Percentiles rank a stretch among this genome's conserved stretches.
These are phyloP conservation scores for Aspergillus saccharolyticus DNA, from an alignment of 495 filamentous ascomycete genomes.

Conservation along the genomic window DNA sequence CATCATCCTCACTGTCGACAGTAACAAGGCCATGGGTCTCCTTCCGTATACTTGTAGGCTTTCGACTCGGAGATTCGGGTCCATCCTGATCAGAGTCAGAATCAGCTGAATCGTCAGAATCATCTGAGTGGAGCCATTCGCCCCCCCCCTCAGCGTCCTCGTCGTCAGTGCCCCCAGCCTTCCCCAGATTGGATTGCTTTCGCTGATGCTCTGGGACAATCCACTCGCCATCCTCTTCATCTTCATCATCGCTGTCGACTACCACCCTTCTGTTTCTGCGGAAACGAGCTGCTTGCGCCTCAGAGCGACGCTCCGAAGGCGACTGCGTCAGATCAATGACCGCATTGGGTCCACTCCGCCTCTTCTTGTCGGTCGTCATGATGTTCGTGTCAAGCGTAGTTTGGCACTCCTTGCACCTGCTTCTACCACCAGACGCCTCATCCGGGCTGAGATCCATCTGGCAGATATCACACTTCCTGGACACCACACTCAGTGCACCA, in stretches of 20 bases:
- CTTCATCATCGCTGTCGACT: constrained; percentile 62
- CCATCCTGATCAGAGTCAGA: constrained; percentile 49
- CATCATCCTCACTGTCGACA: constrained; percentile 22
- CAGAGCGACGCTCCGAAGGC: constrained; percentile 14
- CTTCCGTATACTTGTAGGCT: constrained; percentile 2
- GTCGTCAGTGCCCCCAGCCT: constrained; percentile 76
- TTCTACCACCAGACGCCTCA: constrained; percentile 52
- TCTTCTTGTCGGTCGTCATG: constrained; percentile 35
- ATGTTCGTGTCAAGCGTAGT: constrained; percentile 53
- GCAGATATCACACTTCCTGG: constrained; percentile 87
- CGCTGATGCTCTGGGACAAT: constrained; percentile 62
- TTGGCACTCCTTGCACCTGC: constrained; percentile 69
- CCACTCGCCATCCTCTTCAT: constrained; percentile 71
- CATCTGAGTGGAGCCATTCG: constrained; percentile 67
- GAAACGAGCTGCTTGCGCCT: constrained; percentile 33
- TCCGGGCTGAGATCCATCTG: constrained; percentile 59
- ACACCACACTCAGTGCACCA: constrained; percentile 72
- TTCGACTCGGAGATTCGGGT: constrained; percentile 30
- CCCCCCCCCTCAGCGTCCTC: constrained; percentile 83
- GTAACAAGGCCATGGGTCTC: constrained; percentile 1
- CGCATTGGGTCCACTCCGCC: constrained; percentile 37
- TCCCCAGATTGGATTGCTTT: constrained; percentile 55
- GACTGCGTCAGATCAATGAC: constrained; percentile 19
- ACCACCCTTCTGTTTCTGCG: constrained; percentile 50
- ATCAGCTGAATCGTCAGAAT: constrained; percentile 59